phyloP scores from a whole-genome alignment of 202 grass and related monocot genomes.

The Saccharum hybrid region DNA sequence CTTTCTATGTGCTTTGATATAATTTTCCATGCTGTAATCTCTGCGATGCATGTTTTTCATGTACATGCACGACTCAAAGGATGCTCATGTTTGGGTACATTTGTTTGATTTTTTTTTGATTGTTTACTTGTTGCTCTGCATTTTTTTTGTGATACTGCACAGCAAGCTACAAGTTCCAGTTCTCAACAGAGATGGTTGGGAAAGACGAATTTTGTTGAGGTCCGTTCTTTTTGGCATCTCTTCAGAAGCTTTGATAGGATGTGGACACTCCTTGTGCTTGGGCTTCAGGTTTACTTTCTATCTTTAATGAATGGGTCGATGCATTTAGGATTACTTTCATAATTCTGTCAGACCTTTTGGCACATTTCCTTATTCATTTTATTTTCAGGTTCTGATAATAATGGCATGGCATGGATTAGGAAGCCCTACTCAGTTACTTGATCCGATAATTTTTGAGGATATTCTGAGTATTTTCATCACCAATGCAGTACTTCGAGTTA shows the following conservation, averaged over 20 bases:
- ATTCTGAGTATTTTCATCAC: conserved; percentile 95
- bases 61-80: background rate
- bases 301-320: conserved; percentile 19
- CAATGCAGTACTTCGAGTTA: conserved; percentile 80
- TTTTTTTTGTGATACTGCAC: conserved; percentile 41
- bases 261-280: conserved; percentile 92
- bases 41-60: conserved; percentile 17
- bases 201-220: conserved; percentile 94
- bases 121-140: conserved; percentile 45
- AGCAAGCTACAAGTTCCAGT: conserved; percentile 45
- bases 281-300: conserved; percentile 72
- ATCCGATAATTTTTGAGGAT: conserved; percentile 80
- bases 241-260: conserved; percentile 98
- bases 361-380: conserved; percentile 38
- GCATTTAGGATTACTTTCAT: conserved; percentile 30
- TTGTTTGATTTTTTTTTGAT: conserved; percentile 40
- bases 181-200: conserved; percentile 71
- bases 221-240: conserved; percentile 92
- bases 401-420: conserved; percentile 91
- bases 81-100: conserved; percentile 24
- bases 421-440: conserved; percentile 84
- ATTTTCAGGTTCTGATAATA: conserved; percentile 88
- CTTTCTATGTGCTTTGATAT: background rate
- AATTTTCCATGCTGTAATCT: conserved; percentile 4
- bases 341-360: conserved; percentile 43